phyloP scores from a whole-genome alignment of 2,329 filamentous ascomycete genomes.

The Thelonectria discophora region DNA sequence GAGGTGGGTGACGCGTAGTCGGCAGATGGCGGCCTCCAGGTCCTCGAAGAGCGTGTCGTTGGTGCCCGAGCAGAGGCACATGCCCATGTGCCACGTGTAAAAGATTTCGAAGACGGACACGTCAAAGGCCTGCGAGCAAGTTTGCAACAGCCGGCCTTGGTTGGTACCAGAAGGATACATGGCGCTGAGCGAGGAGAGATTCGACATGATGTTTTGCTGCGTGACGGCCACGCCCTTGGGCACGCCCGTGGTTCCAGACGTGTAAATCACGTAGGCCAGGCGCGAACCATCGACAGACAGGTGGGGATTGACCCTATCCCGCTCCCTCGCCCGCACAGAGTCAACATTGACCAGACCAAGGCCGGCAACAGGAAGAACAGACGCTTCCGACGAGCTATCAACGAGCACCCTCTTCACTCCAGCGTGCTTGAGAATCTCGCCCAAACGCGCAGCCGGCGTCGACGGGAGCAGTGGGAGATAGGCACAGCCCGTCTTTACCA shows the following conservation, averaged over 20 bases:
- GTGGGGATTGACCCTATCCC: slow-evolving; percentile 49
- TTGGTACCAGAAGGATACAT: slow-evolving; percentile 67
- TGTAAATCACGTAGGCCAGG: slow-evolving; percentile 82
- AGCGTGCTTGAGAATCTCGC: slow-evolving; percentile 70
- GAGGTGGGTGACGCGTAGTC: slow-evolving; percentile 76
- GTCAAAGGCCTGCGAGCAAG: slow-evolving; percentile 86
- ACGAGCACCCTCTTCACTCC: slow-evolving; percentile 57
- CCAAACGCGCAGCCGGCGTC: slow-evolving; percentile 70
- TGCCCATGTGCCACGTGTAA: slow-evolving; percentile 80
- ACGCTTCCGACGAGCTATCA: slow-evolving; percentile 43
- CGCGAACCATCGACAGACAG: slow-evolving; percentile 55
- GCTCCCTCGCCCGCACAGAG: slow-evolving; percentile 35
- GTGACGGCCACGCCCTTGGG: slow-evolving; percentile 85
- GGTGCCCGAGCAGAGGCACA: slow-evolving; percentile 78
- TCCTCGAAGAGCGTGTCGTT: slow-evolving; percentile 80
- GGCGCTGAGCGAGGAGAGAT: slow-evolving; percentile 71
- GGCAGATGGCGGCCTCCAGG: slow-evolving; percentile 72
- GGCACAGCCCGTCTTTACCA: slow-evolving; percentile 77
- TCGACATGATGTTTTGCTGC: slow-evolving; percentile 78
- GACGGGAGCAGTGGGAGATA: slow-evolving; percentile 82
- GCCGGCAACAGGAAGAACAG: slow-evolving; percentile 23
- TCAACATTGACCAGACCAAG: slow-evolving; percentile 49
- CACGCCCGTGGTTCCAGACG: slow-evolving; percentile 81
- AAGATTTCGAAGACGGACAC: slow-evolving; percentile 93
- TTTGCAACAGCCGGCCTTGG: slow-evolving; percentile 74